Conservation (phyloP, 2,329 filamentous ascomycete species). For the Apiospora sp. region DNA sequence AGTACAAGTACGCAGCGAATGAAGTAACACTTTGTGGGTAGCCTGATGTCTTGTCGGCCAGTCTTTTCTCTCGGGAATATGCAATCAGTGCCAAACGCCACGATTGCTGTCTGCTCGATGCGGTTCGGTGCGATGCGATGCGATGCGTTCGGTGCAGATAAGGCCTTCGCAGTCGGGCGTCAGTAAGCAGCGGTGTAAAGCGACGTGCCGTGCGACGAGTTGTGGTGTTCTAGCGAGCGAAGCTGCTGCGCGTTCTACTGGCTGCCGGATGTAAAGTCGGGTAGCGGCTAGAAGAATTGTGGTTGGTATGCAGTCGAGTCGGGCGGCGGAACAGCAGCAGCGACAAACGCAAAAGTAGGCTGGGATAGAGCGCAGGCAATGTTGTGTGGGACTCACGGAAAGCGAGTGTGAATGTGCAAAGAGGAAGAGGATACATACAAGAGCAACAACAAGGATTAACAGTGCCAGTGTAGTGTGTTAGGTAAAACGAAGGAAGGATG, state of each 20-base stretch:
- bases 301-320: conserved; percentile 15
- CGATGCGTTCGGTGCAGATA: conserved; percentile 6
- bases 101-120: not conserved
- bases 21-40: conserved; percentile 2
- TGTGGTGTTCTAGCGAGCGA: conserved; percentile 22
- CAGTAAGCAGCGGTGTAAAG: conserved; percentile 15
- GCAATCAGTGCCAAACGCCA: conserved; percentile 2
- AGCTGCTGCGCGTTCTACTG: conserved; percentile 21
- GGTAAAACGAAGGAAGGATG: conserved; percentile 22
- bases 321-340: conserved; percentile 17
- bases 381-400: not conserved
- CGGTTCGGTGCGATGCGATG: conserved; percentile 19
- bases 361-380: not conserved
- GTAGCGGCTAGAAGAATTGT: not conserved
- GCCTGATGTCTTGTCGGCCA: conserved; percentile 10
- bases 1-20: not conserved
- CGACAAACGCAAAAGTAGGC: conserved; percentile 6
- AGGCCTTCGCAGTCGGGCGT: conserved; percentile 19
- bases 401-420: not conserved
- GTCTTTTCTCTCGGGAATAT: not conserved
- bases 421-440: conserved; percentile 15
- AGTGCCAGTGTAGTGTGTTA: not conserved
- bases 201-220: conserved; percentile 2
- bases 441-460: conserved; percentile 18
- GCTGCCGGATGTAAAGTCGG: conserved; percentile 20